Conservation (phyloP, 305 asterid species). For the Plantago coronopus region DNA sequence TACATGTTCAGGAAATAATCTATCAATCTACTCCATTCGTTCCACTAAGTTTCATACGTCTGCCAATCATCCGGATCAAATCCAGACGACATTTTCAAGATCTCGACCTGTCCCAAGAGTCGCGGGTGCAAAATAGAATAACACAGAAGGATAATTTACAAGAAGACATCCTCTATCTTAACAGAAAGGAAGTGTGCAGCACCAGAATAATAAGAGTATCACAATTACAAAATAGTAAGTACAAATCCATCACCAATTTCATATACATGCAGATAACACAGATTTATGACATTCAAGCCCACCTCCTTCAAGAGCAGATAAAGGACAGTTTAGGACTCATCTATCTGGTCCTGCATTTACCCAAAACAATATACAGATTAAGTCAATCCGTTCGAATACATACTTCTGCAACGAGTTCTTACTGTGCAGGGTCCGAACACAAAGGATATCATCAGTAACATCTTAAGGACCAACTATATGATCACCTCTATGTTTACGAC, state of each 20-base stretch:
- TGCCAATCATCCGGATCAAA: no score
- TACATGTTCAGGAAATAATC: no score
- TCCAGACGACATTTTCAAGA: no score
- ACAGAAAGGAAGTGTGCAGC: not conserved
- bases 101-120: not conserved
- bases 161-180: not conserved
- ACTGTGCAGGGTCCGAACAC: not conserved
- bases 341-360: slow-evolving; percentile 51
- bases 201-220: slow-evolving; percentile 2
- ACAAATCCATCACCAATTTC: slow-evolving; percentile 27
- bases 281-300: slow-evolving; percentile 41
- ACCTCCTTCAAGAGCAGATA: slow-evolving; percentile 42
- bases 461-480: no score
- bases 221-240: slow-evolving; percentile 23
- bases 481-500: no score
- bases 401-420: not conserved
- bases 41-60: no score
- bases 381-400: slow-evolving; percentile 13
- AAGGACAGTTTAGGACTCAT: slow-evolving; percentile 41
- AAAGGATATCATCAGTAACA: not conserved
- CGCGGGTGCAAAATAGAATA: not conserved
- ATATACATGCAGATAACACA: slow-evolving; percentile 39
- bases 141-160: not conserved
- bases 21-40: no score
- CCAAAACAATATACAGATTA: not conserved